These are phyloP conservation scores for Rhodomyrtus psidioides DNA, from an alignment of 441 rosid genomes.

Conservation along the genomic window DNA sequence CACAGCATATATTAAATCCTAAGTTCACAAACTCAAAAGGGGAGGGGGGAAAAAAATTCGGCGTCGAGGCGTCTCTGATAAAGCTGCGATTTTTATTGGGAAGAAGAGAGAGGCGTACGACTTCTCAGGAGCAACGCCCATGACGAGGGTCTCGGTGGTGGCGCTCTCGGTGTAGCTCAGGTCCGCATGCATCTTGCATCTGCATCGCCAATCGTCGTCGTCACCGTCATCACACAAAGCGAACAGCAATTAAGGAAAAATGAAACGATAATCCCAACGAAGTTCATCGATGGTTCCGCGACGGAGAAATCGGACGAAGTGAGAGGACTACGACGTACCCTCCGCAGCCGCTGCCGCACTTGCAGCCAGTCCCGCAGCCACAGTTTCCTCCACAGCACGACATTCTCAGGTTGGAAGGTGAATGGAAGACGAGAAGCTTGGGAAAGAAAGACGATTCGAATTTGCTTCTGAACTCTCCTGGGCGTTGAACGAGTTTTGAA, in stretches of 20 bases:
- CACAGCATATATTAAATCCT: background rate
- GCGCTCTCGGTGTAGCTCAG: background rate
- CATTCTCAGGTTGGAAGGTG: background rate
- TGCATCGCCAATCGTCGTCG: background rate
- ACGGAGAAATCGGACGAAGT: background rate
- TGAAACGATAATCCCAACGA: background rate
- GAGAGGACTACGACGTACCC: background rate
- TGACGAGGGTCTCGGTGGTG: background rate
- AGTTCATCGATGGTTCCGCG: background rate
- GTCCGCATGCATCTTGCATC: constrained; percentile 9
- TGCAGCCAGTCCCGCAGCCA: constrained; percentile 3
- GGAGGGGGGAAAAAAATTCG: too few species aligned
- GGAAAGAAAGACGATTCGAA: background rate
- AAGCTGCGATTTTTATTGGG: background rate
- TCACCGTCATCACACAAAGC: background rate
- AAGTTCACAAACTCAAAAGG: background rate
- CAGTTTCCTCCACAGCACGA: constrained; percentile 12
- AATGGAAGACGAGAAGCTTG: too few species aligned
- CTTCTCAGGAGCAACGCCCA: background rate
- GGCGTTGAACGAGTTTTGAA: background rate
- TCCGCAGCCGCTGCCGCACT: constrained; percentile 5
- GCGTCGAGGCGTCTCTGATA: background rate
- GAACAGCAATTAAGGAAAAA: background rate
- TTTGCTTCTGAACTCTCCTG: background rate
- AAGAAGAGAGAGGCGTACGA: background rate